Percentiles rank a stretch among this genome's conserved stretches.
phyloP scores from a whole-genome alignment of 306 rosid species.

The Begonia loranthoides region DNA sequence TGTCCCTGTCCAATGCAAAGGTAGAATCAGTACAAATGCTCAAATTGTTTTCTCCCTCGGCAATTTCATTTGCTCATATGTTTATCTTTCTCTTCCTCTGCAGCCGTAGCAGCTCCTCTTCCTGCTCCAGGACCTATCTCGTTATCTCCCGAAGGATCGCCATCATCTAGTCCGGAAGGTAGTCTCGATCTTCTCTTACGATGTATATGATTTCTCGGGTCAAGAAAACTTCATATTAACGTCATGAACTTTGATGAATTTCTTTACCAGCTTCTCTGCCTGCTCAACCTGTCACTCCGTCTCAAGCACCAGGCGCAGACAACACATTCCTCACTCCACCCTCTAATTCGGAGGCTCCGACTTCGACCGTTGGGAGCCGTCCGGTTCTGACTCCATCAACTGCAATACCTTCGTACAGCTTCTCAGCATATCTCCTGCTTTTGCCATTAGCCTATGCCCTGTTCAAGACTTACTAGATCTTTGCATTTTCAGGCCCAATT shows the following conservation, averaged over 20 bases:
- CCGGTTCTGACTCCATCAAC: constrained; percentile 48
- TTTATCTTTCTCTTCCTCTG: not conserved
- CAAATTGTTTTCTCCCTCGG: not conserved
- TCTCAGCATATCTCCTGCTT: constrained; percentile 30
- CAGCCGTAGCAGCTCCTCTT: constrained; percentile 11
- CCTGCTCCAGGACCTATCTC: constrained; percentile 36
- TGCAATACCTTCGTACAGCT: constrained; percentile 20
- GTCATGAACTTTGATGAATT: not conserved
- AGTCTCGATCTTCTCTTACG: not conserved
- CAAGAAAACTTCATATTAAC: not conserved
- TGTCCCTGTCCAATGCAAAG: constrained; percentile 64
- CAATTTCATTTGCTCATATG: not conserved
- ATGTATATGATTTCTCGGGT: not conserved
- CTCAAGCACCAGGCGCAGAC: constrained; percentile 43
- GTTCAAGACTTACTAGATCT: no score
- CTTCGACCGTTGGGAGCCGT: constrained; percentile 38
- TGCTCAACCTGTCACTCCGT: constrained; percentile 36
- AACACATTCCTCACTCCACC: constrained; percentile 15
- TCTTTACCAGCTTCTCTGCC: constrained; percentile 29
- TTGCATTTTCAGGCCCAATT: no score
- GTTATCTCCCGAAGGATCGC: constrained; percentile 17
- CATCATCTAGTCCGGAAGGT: constrained; percentile 54
- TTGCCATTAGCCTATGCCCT: constrained; percentile 14
- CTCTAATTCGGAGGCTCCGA: constrained; percentile 34
- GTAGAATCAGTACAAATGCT: constrained; percentile 5